phyloP scores from a whole-genome alignment of 2,329 filamentous ascomycete species.

The Aspergillus aculeatus region DNA sequence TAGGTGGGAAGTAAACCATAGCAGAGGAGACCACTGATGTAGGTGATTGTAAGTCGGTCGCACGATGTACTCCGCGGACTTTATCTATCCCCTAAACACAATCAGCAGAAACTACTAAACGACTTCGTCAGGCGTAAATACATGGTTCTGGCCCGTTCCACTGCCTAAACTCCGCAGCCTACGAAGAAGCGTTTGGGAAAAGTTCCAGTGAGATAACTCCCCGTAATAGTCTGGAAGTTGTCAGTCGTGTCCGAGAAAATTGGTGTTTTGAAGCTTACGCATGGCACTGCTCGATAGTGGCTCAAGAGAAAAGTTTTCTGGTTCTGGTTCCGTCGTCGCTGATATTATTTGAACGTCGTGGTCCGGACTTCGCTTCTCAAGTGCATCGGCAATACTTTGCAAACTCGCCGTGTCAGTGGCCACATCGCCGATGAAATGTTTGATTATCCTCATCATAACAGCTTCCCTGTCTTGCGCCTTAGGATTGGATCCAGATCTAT shows the following conservation, averaged over 20 bases:
- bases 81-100: conserved; percentile 17
- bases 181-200: conserved; percentile 33
- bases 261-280: too few relatives aligned
- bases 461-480: neutral
- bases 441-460: neutral
- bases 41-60: conserved; percentile 31
- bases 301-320: neutral
- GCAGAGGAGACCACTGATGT: conserved; percentile 26
- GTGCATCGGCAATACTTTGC: too few relatives aligned
- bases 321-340: neutral
- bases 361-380: too few relatives aligned
- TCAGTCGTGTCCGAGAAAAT: too few relatives aligned
- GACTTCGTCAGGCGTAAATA: too few relatives aligned
- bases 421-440: too few relatives aligned
- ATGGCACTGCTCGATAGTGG: too few relatives aligned
- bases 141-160: neutral
- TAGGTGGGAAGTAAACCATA: conserved; percentile 31
- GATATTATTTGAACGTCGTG: neutral
- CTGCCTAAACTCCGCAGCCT: conserved; percentile 27
- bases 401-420: too few relatives aligned
- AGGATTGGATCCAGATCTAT: neutral
- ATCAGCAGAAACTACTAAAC: neutral
- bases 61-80: conserved; percentile 31
- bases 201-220: conserved; percentile 40
- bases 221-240: conserved; percentile 33